Evolutionary conservation across 129 eudicot genomes (phyloP).

Genomic region (Sambucus nigra): DNA sequence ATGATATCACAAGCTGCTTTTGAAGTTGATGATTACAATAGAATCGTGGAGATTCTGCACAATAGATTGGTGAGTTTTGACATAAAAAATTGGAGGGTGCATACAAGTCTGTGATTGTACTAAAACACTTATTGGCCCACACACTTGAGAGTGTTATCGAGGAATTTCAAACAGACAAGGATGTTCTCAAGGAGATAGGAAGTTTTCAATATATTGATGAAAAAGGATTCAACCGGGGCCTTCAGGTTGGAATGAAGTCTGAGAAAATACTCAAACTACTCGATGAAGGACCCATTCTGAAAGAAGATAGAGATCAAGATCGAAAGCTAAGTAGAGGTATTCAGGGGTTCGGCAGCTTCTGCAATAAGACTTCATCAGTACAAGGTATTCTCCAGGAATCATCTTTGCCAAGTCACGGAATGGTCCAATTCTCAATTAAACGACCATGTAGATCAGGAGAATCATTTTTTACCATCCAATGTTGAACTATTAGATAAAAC

Average conservation of each 20-base stretch:
- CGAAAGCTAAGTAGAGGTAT: conserved; percentile 78
- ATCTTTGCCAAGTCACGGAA: conserved; percentile 20
- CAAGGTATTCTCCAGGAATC: conserved; percentile 35
- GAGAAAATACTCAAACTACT: conserved; percentile 60
- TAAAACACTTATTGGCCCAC: conserved; percentile 75
- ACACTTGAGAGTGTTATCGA: conserved; percentile 90
- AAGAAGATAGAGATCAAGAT: conserved; percentile 70
- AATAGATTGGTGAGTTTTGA: conserved; percentile 70
- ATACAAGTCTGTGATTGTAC: conserved; percentile 63
- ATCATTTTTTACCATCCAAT: not conserved
- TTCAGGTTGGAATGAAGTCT: conserved; percentile 61
- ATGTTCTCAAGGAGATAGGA: conserved; percentile 50
- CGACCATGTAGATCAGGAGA: conserved; percentile 26
- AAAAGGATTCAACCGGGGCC: conserved; percentile 91
- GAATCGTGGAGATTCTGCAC: conserved; percentile 84
- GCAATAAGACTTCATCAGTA: conserved; percentile 29
- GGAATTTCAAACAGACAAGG: conserved; percentile 58
- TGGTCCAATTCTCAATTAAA: conserved; percentile 56
- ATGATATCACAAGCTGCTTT: conserved; percentile 87
- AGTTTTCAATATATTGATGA: conserved; percentile 70
- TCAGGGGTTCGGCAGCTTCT: conserved; percentile 92
- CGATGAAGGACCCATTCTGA: conserved; percentile 44
- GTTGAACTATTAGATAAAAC: conserved; percentile 1
- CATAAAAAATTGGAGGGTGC: conserved; percentile 60
- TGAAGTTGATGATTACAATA: conserved; percentile 92